Evolutionary conservation across 768 basidiomycete genomes (phyloP), one percentile per base, ranked within the genome.

Genomic region (Amanita brunnescens): DNA sequence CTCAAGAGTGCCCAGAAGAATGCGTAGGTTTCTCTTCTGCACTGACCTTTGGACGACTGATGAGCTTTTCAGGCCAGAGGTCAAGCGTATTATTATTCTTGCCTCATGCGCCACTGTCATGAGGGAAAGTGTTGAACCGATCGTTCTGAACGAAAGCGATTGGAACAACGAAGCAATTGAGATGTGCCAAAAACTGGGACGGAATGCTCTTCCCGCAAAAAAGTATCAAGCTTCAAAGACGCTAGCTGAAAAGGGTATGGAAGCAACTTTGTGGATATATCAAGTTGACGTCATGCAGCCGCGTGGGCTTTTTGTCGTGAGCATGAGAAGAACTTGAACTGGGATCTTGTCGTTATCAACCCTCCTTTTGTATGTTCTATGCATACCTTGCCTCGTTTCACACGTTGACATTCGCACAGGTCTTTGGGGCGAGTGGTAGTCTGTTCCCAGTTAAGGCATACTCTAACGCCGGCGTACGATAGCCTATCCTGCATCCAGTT

Each of bases 21-120:
- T 56, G 74, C 70, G 78, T 81, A 54, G 18, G 66, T 55, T 2
- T 30, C 42, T 13, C 23, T 32, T 18, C 3, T 9, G 5, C 0
- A 16, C 13, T 16, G 5, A 16, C 47, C 10, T 6, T 26, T n/a
- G 26, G 52, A 18, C 16, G 6, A 24, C 21, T 39, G 35, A 3
- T 14, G 33, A 46, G n/a, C n/a, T n/a, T n/a, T n/a, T n/a, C 21
- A 18, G 30, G 9, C 55, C 71, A 13, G 57, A 62, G 7, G 70
- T 91, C 56, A 80, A 85, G 61, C 78, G 88, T 2, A 68, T 92
- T 38, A 78, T 89, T 6, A 64, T 87, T 52, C 87, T 84, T 0
- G 80, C 80, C 8, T 87, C 85, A 1, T 68, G 63, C 41, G 84
- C 77, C 0, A 66, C 81, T 0, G 58, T 85, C 10, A 54, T 75